Evolutionary conservation across 495 filamentous ascomycete genomes (phyloP).

Genomic region (Lophiotrema nucula): DNA sequence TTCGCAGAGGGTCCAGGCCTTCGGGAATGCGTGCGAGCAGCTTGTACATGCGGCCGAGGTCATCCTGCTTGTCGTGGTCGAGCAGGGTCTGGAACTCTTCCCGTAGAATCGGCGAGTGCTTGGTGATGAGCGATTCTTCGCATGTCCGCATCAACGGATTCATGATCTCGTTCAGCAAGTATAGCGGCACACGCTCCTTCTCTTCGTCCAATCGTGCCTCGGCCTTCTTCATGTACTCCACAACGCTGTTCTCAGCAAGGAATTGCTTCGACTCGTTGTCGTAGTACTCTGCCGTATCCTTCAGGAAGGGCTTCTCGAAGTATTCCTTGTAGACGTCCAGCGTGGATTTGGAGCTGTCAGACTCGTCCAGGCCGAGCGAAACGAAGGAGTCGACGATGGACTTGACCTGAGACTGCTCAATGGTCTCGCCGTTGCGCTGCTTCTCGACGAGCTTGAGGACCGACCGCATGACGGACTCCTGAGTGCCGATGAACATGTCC

Average conservation of each 20-base stretch:
- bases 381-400: conserved; percentile 96
- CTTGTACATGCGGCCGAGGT: conserved; percentile 94
- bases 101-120: conserved; percentile 76
- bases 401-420: conserved; percentile 96
- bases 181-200: conserved; percentile 89
- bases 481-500: conserved; percentile 81
- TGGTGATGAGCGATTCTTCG: conserved; percentile 82
- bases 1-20: conserved; percentile 84
- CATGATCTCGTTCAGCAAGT: conserved; percentile 86
- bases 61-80: conserved; percentile 90
- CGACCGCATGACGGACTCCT: conserved; percentile 87
- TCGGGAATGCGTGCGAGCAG: conserved; percentile 88
- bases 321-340: conserved; percentile 89
- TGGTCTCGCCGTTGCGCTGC: conserved; percentile 95
- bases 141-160: conserved; percentile 80
- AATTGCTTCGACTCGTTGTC: conserved; percentile 90
- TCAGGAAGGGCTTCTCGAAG: conserved; percentile 91
- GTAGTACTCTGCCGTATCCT: conserved; percentile 81
- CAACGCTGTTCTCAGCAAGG: conserved; percentile 92
- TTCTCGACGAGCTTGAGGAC: conserved; percentile 96
- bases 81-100: conserved; percentile 97
- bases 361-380: conserved; percentile 89
- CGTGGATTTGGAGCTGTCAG: conserved; percentile 87
- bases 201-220: conserved; percentile 89
- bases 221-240: conserved; percentile 99